phyloP scores from a whole-genome alignment of 2,329 filamentous ascomycete species.

The Colletotrichum plurivorum region DNA sequence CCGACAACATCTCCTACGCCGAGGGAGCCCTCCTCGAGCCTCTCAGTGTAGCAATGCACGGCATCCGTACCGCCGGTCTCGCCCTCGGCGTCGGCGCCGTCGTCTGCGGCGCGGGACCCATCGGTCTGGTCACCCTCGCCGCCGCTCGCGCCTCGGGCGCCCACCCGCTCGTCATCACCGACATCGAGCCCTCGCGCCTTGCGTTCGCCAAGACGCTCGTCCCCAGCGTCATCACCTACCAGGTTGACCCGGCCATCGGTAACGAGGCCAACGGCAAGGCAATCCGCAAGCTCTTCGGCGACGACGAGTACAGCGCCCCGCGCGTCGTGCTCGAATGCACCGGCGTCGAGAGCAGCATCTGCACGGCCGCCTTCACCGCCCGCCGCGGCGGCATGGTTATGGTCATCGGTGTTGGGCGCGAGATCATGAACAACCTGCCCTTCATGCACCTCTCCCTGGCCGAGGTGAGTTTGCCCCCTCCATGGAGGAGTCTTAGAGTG shows the following conservation, averaged over 20 bases:
- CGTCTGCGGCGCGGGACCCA: constrained; percentile 75
- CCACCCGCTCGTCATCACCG: constrained; percentile 74
- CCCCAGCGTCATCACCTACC: constrained; percentile 68
- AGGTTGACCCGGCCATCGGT: constrained; percentile 60
- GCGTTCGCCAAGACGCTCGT: constrained; percentile 71
- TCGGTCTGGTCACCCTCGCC: constrained; percentile 71
- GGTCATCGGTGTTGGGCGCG: constrained; percentile 74
- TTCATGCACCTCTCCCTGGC: constrained; percentile 77
- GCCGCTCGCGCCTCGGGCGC: constrained; percentile 73
- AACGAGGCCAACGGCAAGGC: constrained; percentile 64
- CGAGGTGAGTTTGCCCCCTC: constrained; percentile 58
- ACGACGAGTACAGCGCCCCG: constrained; percentile 69
- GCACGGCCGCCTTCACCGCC: constrained; percentile 70
- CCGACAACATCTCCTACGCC: constrained; percentile 68
- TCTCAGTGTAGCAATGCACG: constrained; percentile 74
- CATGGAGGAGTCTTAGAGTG: rapidly evolving
- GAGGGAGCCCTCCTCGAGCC: constrained; percentile 76
- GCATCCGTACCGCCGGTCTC: constrained; percentile 67
- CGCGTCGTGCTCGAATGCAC: constrained; percentile 76
- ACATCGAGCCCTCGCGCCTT: constrained; percentile 69
- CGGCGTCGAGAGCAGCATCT: constrained; percentile 74
- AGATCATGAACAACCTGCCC: constrained; percentile 75
- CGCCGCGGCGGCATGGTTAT: constrained; percentile 72
- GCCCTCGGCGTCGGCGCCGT: constrained; percentile 68
- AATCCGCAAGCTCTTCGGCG: constrained; percentile 68